Percentiles rank a stretch among this genome's conserved stretches.
phyloP scores from a whole-genome alignment of 1,284 basidiomycete genomes.

The Austroboletus niveus region DNA sequence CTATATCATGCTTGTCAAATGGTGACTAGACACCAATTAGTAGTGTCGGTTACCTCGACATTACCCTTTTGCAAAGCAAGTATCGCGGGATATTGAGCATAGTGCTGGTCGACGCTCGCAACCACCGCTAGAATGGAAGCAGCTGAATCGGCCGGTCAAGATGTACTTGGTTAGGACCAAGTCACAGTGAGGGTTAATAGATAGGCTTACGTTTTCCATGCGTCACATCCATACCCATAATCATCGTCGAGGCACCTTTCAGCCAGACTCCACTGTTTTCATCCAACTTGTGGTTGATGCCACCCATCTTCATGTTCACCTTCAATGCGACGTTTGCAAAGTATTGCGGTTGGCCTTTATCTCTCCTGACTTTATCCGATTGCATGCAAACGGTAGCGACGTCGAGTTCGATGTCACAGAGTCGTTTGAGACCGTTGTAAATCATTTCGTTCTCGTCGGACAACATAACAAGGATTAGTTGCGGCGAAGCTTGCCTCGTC shows the following conservation, averaged over 20 bases:
- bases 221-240: slow-evolving; percentile 81
- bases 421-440: slow-evolving; percentile 68
- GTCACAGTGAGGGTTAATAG: too few species aligned
- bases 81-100: slow-evolving; percentile 70
- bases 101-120: slow-evolving; percentile 62
- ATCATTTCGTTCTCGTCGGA: slow-evolving; percentile 65
- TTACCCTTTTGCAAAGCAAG: slow-evolving; percentile 60
- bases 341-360: slow-evolving; percentile 41
- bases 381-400: slow-evolving; percentile 71
- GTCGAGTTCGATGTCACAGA: slow-evolving; percentile 65
- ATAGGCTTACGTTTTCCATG: slow-evolving; percentile 35
- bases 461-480: slow-evolving; percentile 54
- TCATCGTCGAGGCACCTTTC: slow-evolving; percentile 59
- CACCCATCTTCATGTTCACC: slow-evolving; percentile 79
- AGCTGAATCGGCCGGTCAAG: slow-evolving; percentile 28
- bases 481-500: slow-evolving; percentile 25
- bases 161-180: neutral
- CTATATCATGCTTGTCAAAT: slow-evolving; percentile 32
- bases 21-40: too few species aligned
- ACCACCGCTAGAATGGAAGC: slow-evolving; percentile 73
- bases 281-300: slow-evolving; percentile 69
- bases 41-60: slow-evolving; percentile 51
- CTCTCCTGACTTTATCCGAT: slow-evolving; percentile 53
- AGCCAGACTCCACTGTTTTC: slow-evolving; percentile 53
- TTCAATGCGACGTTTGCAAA: slow-evolving; percentile 37